Evolutionary conservation across 2,329 filamentous ascomycete species (phyloP), one percentile per base, ranked within the genome.

Genomic region (Penicillium sclerotiorum): DNA sequence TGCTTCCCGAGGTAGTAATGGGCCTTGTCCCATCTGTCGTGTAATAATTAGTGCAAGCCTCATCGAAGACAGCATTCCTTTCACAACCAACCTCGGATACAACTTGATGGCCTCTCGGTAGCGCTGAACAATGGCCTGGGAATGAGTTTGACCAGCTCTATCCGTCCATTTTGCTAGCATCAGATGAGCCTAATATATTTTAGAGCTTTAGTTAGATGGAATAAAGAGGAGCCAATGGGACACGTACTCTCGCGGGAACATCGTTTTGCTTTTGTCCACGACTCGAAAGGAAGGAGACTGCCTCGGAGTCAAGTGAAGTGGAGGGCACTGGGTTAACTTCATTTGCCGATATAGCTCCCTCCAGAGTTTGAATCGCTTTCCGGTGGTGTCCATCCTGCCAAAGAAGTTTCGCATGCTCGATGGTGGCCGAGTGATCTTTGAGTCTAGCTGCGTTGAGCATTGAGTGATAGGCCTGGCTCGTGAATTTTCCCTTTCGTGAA

Each of bases 161-260:
- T 97, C 95, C 22, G 96, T 85, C 95, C 95, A 99, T 68, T 96
- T 97, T 11, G 94, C 94, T 21, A 96, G 82, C 28, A 97, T 79
- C 8, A 99, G 79, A 65, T 95, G 86, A 20, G 94, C 92, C 68
- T 90, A 39, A 41, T 44, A 35, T 23, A 46, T 40, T 25, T 44
- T 18, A 23, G 23, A 27, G 7, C 7, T 22, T 37, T 47, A 13
- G 12, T 5, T 8, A 27, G 9, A 23, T 9, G 17, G 13, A n/a
- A 37, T 17, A 23, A n/a, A n/a, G n/a, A n/a, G n/a, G n/a, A n/a
- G n/a, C n/a, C n/a, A n/a, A n/a, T n/a, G n/a, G n/a, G n/a, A 17
- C 11, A 51, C 61, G 33, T 67, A 74, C 74, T 50, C 68, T 72
- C n/a, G 76, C 75, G 33, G 68, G 72, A 33, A 77, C 51, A 73